These are phyloP conservation scores for Fistulina hepatica DNA, from an alignment of 1,284 basidiomycete species.

Conservation along the genomic window DNA sequence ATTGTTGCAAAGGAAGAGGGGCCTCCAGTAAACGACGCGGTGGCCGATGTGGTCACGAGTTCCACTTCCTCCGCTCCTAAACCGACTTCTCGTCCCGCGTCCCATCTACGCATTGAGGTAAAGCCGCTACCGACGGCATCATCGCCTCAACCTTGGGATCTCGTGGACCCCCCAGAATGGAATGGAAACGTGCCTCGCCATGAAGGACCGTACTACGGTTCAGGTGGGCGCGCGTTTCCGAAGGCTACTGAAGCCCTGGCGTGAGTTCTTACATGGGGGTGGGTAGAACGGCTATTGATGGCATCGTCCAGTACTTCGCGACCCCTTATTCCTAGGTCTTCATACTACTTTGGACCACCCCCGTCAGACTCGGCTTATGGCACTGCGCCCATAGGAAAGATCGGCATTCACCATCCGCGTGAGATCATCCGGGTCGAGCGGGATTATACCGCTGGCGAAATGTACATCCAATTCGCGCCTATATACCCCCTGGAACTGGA, in stretches of 20 bases:
- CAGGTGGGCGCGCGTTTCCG: slow-evolving; percentile 2
- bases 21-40: no score
- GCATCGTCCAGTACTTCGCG: slow-evolving; percentile 28
- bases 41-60: slow-evolving; percentile 14
- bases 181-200: slow-evolving; percentile 19
- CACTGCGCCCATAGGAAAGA: slow-evolving; percentile 63
- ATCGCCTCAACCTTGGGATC: slow-evolving; percentile 52
- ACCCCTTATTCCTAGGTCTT: slow-evolving; percentile 56
- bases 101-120: slow-evolving; percentile 27
- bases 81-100: slow-evolving; percentile 16
- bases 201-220: slow-evolving; percentile 12
- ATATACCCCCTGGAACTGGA: slow-evolving; percentile 77
- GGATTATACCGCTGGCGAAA: slow-evolving; percentile 72
- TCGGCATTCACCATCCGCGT: slow-evolving; percentile 74
- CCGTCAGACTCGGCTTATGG: slow-evolving; percentile 63
- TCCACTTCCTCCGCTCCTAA: not conserved
- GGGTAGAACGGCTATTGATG: slow-evolving; percentile 4
- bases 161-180: slow-evolving; percentile 36
- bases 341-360: slow-evolving; percentile 77
- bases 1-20: no score
- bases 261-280: slow-evolving; percentile 1
- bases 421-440: slow-evolving; percentile 76
- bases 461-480: slow-evolving; percentile 70
- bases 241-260: not conserved
- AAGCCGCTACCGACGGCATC: slow-evolving; percentile 27